Base-by-base conservation (phyloP, 1,284 basidiomycete genomes). In the Coniferiporia weirii region DNA sequence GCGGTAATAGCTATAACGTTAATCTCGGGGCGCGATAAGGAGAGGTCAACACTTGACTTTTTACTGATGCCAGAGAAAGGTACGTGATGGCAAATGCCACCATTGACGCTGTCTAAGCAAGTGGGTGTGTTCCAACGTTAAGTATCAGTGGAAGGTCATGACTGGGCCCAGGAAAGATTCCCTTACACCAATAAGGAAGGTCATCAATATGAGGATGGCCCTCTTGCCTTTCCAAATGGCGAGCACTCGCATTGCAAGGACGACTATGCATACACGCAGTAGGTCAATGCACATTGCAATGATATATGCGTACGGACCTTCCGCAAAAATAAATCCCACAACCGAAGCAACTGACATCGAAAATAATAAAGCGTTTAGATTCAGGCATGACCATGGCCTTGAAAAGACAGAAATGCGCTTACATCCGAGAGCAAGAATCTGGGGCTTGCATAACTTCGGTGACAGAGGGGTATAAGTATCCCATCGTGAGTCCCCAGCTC, bases 171-270 rank as follows among this genome's bases (percentile, higher is more conserved):
- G n/a, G 9, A 48, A 10, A 36, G 19, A 22, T 15, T 3, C 4
- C 2, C 8, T 22, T 51, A 50, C 56, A 44, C 19, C 35, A 22
- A 57, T 12, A n/a, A 44, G 15, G 32, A 35, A 48, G 9, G 43
- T 4, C 8, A 44, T 45, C 8, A 54, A 13, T 10, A 59, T 40
- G 2, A 59, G 35, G n/a, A 59, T 34, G 22, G 47, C 49, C 17
- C 20, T 59, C 34, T 52, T 46, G 1, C 52, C 52, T 50, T 54
- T 44, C 58, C 58, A 59, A n/a, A 59, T 50, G 20, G 50, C 52
- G 47, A 50, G 54, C 6, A 59, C 52, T 32, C 58, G 46, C 22
- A 59, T 49, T n/a, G 43, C 45, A 15, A 59, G 32, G n/a, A 59
- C 58, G 36, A 20, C 52, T 54, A 38, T 44, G 20, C 17, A 3